phyloP scores from a whole-genome alignment of 192 early-diverging fungal species.

The Lobulomyces angularis region DNA sequence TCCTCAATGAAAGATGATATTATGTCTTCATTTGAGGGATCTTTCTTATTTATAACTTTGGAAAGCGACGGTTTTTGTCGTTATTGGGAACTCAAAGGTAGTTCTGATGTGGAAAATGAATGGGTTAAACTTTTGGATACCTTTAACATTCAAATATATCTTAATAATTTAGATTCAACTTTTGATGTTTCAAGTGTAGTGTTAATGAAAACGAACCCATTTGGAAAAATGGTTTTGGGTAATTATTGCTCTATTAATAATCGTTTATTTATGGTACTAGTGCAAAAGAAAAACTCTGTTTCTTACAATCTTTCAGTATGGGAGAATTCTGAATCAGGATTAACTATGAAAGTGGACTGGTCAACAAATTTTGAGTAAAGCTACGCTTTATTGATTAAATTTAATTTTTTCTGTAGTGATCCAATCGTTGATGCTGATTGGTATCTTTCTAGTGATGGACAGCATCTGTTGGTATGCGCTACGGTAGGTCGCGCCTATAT shows the following conservation, averaged over 20 bases:
- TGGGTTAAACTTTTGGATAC: no score
- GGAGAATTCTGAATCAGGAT: conserved; percentile 15
- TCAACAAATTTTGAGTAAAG: conserved; percentile 17
- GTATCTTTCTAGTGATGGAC: conserved; percentile 62
- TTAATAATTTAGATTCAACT: no score
- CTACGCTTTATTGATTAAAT: conserved; percentile 7
- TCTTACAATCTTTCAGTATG: conserved; percentile 1
- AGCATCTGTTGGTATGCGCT: conserved; percentile 57
- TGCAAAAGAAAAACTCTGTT: conserved; percentile 3
- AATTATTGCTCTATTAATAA: conserved; percentile 5
- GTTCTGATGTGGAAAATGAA: no score
- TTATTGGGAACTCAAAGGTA: no score
- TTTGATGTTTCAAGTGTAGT: no score
- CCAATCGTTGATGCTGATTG: conserved; percentile 50
- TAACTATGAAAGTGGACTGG: conserved; percentile 30
- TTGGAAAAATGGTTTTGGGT: conserved; percentile 32
- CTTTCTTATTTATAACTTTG: no score
- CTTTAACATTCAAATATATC: no score
- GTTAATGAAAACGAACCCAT: conserved; percentile 15
- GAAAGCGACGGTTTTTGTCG: no score
- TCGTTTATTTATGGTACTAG: conserved; percentile 4
- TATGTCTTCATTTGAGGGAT: no score
- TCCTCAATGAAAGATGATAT: no score
- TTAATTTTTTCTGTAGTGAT: conserved; percentile 16
- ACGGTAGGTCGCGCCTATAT: conserved; percentile 37